Evolutionary conservation across 2,329 filamentous ascomycete species (phyloP).

Genomic region (Ophiostoma australiae): DNA sequence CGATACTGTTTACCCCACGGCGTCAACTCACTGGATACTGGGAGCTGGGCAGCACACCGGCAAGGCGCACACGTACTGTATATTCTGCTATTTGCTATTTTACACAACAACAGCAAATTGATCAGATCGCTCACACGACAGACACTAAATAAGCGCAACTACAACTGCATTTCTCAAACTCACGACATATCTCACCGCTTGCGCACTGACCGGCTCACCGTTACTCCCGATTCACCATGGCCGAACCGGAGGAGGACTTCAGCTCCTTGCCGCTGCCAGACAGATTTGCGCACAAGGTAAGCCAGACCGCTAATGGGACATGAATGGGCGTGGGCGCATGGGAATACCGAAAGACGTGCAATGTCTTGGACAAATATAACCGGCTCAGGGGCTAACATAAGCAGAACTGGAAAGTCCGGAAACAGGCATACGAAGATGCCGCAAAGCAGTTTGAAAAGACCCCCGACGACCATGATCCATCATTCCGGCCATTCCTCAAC

Average conservation of each 20-base stretch:
- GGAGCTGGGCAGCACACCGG: background rate
- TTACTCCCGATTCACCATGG: conserved; percentile 49
- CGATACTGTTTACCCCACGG: conserved; percentile 17
- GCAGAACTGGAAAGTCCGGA: conserved; percentile 92
- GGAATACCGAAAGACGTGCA: background rate
- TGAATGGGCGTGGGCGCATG: background rate
- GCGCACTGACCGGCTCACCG: conserved; percentile 15
- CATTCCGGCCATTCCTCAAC: conserved; percentile 80
- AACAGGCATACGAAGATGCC: conserved; percentile 89
- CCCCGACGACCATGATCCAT: conserved; percentile 77
- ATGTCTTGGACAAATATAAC: background rate
- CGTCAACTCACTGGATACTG: background rate
- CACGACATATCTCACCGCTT: background rate
- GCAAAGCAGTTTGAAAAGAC: conserved; percentile 80
- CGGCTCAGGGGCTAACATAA: background rate
- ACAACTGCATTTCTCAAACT: background rate
- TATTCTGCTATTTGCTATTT: background rate
- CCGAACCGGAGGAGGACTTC: conserved; percentile 78
- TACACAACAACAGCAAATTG: background rate
- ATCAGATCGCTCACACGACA: background rate
- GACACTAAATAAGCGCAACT: background rate
- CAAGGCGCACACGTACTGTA: background rate
- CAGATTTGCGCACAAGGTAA: conserved; percentile 75
- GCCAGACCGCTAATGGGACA: background rate
- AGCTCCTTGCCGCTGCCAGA: conserved; percentile 72